Percentiles rank a stretch among this genome's conserved stretches.
Evolutionary conservation across 2,329 filamentous ascomycete species (phyloP).

Genomic region (Scortechinia acanthostroma): DNA sequence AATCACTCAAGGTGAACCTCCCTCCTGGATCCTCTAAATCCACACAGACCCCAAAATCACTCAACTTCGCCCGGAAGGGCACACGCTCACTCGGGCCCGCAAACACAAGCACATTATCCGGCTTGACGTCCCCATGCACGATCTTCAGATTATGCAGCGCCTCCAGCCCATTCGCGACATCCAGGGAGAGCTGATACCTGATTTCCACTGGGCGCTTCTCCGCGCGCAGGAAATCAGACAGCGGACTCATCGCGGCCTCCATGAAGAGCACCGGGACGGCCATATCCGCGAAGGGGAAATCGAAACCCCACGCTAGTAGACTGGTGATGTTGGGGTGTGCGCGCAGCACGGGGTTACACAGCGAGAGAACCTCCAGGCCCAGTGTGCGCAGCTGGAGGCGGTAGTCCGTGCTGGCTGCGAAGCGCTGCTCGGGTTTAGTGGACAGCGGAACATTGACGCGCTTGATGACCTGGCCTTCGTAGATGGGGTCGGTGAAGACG

Average conservation of each 20-base stretch:
- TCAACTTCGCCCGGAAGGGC: conserved; percentile 14
- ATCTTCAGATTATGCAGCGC: conserved; percentile 14
- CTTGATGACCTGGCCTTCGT: conserved; percentile 14
- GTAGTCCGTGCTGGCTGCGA: conserved; percentile 12
- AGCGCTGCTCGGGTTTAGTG: conserved; percentile 8
- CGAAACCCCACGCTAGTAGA: conserved; percentile 15
- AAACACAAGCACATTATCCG: conserved; percentile 17
- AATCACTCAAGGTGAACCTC: conserved; percentile 12
- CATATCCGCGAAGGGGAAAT: conserved; percentile 14
- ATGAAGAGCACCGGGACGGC: conserved; percentile 15
- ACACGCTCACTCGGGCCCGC: conserved; percentile 9
- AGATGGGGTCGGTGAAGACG: conserved; percentile 12
- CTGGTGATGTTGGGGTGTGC: conserved; percentile 14
- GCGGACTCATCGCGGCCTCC: conserved; percentile 13
- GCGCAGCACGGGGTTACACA: conserved; percentile 15
- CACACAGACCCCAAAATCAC: conserved; percentile 17
- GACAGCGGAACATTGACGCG: conserved; percentile 15
- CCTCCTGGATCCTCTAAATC: conserved; percentile 12
- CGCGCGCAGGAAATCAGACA: conserved; percentile 5
- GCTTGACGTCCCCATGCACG: conserved; percentile 17
- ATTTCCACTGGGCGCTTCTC: conserved; percentile 6
- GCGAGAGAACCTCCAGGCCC: conserved; percentile 13
- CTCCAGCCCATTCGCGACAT: conserved; percentile 12
- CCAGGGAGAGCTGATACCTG: conserved; percentile 13
- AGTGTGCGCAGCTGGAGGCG: conserved; percentile 12